Percentiles rank a stretch among this genome's conserved stretches.
These are phyloP conservation scores for Phaeotremella skinneri DNA, from an alignment of 768 basidiomycete genomes.

Conservation along the genomic window DNA sequence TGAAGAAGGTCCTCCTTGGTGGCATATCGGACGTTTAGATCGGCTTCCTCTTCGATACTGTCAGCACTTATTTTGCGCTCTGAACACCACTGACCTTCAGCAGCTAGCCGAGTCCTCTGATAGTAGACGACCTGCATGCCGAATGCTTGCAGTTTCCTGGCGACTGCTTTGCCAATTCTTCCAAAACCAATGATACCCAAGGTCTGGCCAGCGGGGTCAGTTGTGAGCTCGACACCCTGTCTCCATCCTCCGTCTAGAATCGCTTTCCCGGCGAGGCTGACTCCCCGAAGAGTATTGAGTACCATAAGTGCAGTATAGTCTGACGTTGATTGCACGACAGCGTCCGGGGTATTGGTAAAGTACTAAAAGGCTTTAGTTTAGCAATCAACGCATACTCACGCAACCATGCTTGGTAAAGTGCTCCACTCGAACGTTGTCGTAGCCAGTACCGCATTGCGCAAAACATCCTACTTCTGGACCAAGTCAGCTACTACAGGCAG, in stretches of 20 bases:
- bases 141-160: constrained; percentile 16
- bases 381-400: neutral
- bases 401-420: constrained; percentile 13
- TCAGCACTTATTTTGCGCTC: too few species aligned
- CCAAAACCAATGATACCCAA: constrained; percentile 32
- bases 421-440: constrained; percentile 22
- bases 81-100: too few species aligned
- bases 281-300: constrained; percentile 20
- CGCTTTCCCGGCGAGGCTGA: constrained; percentile 14
- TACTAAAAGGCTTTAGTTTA: constrained; percentile 3
- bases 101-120: constrained; percentile 17
- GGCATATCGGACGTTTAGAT: constrained; percentile 18
- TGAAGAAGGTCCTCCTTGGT: constrained; percentile 23
- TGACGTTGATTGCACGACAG: constrained; percentile 28
- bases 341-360: constrained; percentile 36
- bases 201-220: constrained; percentile 24
- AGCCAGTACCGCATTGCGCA: constrained; percentile 32
- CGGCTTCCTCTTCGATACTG: constrained; percentile 15
- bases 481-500: neutral
- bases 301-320: constrained; percentile 30
- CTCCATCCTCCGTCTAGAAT: constrained; percentile 18
- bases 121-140: constrained; percentile 35
- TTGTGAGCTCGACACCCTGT: constrained; percentile 24
- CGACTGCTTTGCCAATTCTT: constrained; percentile 28
- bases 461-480: constrained; percentile 19